Percentiles rank a stretch among this genome's conserved stretches.
Conservation (phyloP, 208 protist species). For the Endotrypanum monterogeii region DNA sequence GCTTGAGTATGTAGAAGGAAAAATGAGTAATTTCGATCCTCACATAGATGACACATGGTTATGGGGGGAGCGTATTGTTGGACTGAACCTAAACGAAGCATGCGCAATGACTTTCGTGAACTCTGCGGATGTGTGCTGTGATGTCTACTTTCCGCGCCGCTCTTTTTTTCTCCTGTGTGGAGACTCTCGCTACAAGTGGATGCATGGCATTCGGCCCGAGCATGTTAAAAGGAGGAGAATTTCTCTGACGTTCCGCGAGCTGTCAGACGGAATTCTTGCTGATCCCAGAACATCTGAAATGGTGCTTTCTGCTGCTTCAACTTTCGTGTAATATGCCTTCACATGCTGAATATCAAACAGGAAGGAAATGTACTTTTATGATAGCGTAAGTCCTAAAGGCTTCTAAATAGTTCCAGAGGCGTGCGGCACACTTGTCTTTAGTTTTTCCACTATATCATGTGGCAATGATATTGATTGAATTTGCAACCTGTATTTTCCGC, state of each 20-base stretch:
- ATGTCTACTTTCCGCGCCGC: conserved; percentile 71
- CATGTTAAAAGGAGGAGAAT: conserved; percentile 63
- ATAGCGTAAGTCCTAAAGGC: neutral
- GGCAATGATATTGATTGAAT: neutral
- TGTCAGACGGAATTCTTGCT: conserved; percentile 53
- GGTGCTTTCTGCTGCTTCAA: conserved; percentile 43
- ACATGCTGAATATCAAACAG: neutral
- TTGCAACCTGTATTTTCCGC: neutral
- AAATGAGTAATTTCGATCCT: conserved; percentile 81
- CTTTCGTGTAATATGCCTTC: conserved; percentile 49
- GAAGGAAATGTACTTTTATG: neutral
- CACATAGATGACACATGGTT: conserved; percentile 92
- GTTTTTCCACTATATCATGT: neutral
- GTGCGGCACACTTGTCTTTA: neutral
- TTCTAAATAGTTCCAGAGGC: neutral
- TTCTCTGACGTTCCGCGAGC: conserved; percentile 84
- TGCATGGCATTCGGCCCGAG: conserved; percentile 84
- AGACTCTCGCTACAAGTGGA: conserved; percentile 72
- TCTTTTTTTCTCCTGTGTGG: conserved; percentile 80
- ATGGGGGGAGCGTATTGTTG: conserved; percentile 86
- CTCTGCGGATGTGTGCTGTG: conserved; percentile 40
- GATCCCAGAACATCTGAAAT: conserved; percentile 20
- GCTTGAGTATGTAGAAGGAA: conserved; percentile 67
- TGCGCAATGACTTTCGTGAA: conserved; percentile 87
- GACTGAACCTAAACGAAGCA: conserved; percentile 71